Evolutionary conservation across 1,284 basidiomycete species (phyloP), one percentile per base, ranked within the genome.

Genomic region (Cerrena zonata): DNA sequence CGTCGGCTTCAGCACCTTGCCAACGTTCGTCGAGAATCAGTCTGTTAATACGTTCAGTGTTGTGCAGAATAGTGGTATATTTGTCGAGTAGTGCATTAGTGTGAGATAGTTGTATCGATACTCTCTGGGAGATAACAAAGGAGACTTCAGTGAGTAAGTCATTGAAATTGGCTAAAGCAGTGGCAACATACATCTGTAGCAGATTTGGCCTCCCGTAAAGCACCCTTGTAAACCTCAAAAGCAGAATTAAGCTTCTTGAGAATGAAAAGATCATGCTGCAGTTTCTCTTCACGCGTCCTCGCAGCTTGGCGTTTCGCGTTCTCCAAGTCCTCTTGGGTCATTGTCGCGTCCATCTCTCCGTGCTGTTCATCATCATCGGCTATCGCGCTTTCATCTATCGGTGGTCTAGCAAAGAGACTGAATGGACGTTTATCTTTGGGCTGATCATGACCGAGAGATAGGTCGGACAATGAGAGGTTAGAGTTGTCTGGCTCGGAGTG

Each of bases 1-100:
- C 79, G 48, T 89, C 86, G 84, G 71, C 77, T 53, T 84, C 80
- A 42, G 79, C 84, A 2, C 87, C 86, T 51, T 77, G 69, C 84
- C 84, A 89, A 52, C 78, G 70, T 54, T 88, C 82, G 61, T 89
- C 86, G 55, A 88, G 81, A 23, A 89, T 78, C 50, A 89, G 64
- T 27, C 75, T 77, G 2, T 84, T 71, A 53, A 78, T 73, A 7
- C 77, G 73, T 62, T 89, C 87, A 0, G 86, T 84, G 61, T 78
- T 81, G 2, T 77, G 76, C n/a, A 90, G 69, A 46, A 88, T 77
- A 39, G 67, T 69, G 40, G 85, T 76, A 60, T 89, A 89, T 72
- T 81, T 85, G 65, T 86, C 79, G 50, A 90, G 68, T 50, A 89
- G 66, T 1, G 76, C 77, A 59, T 89, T 80, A 0, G 86, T 89